Percentiles rank a stretch among this genome's conserved stretches.
Evolutionary conservation across 768 basidiomycete genomes (phyloP).

Genomic region (Leccinellum rugosiceps): DNA sequence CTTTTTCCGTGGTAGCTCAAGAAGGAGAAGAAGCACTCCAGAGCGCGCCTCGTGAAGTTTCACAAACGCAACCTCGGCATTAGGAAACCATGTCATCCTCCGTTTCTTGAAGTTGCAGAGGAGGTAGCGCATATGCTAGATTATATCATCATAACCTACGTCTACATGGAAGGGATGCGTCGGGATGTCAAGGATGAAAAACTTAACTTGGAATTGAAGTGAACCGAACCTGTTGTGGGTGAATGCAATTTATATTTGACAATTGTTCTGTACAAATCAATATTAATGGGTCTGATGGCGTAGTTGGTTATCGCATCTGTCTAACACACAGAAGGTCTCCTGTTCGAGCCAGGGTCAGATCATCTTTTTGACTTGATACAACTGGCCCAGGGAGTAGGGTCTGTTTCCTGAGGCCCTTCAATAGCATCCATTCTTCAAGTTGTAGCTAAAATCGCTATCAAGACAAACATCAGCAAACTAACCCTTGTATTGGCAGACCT

Average conservation of each 20-base stretch:
- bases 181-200: constrained; percentile 21
- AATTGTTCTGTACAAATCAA: constrained; percentile 9
- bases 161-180: constrained; percentile 30
- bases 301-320: constrained; percentile 85
- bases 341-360: constrained; percentile 64
- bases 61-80: constrained; percentile 19
- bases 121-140: constrained; percentile 29
- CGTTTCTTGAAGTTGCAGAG: constrained; percentile 27
- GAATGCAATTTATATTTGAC: background rate
- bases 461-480: no score
- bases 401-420: no score
- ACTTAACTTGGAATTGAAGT: background rate
- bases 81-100: constrained; percentile 15
- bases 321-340: constrained; percentile 79
- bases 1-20: constrained; percentile 9
- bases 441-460: no score
- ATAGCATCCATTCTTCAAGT: no score
- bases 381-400: no score
- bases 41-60: constrained; percentile 14
- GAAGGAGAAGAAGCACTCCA: constrained; percentile 8
- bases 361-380: no score
- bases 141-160: constrained; percentile 32
- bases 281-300: constrained; percentile 47
- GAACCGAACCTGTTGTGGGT: background rate
- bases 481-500: no score